Evolutionary conservation across 2,329 filamentous ascomycete genomes (phyloP).

Genomic region (Colletotrichum tropicale): DNA sequence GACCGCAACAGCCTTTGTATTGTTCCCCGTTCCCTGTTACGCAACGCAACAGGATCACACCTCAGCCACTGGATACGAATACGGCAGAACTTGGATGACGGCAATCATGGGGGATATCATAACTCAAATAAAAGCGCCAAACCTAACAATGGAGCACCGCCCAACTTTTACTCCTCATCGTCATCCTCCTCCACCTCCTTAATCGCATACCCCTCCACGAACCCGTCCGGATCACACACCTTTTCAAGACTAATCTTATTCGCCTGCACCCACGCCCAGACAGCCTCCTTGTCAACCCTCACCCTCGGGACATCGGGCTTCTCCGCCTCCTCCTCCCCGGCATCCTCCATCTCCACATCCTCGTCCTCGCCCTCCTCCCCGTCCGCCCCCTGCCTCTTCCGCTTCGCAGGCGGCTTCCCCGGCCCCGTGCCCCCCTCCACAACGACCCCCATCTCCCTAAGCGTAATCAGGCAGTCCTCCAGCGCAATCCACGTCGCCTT

Average conservation of each 20-base stretch:
- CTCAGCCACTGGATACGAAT: background rate
- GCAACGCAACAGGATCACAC: too few species aligned
- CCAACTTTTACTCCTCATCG: slow-evolving; percentile 26
- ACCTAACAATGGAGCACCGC: background rate
- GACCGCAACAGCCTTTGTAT: background rate
- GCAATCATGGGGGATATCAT: background rate
- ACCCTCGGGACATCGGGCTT: slow-evolving; percentile 46
- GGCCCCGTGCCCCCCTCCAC: slow-evolving; percentile 58
- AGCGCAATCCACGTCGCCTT: slow-evolving; percentile 80
- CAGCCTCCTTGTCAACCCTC: slow-evolving; percentile 55
- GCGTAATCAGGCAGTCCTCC: slow-evolving; percentile 80
- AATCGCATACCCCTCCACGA: slow-evolving; percentile 70
- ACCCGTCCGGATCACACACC: slow-evolving; percentile 76
- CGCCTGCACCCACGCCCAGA: slow-evolving; percentile 70
- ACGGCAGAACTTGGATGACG: background rate
- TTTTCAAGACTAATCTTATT: slow-evolving; percentile 68
- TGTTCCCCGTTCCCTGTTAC: too few species aligned
- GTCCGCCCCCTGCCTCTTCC: slow-evolving; percentile 8
- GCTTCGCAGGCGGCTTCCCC: slow-evolving; percentile 32
- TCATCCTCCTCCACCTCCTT: slow-evolving; percentile 41
- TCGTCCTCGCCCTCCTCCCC: slow-evolving; percentile 23
- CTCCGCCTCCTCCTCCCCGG: slow-evolving; percentile 25
- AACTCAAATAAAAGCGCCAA: background rate
- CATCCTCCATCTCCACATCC: slow-evolving; percentile 25
- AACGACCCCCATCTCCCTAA: slow-evolving; percentile 81